Base-by-base conservation (phyloP, 257 asterid species). In the Haberlea rhodopensis region DNA sequence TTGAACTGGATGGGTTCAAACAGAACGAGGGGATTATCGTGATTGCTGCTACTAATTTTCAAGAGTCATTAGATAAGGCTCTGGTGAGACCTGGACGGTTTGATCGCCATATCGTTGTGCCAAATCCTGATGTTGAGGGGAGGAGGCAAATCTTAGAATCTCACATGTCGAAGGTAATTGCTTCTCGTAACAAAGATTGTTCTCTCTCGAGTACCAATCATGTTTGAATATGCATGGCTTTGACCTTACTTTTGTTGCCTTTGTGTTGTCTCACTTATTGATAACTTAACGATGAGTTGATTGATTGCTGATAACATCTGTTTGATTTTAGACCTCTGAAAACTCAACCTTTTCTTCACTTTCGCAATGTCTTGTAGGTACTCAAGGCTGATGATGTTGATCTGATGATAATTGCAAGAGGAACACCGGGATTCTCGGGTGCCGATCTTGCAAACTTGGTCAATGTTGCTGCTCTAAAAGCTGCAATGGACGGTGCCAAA, bases 71-170 rank as follows among this genome's bases (percentile, higher is more conserved):
- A 81, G 99, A 89, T 78, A 92, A 87, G 76, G 99, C 99, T 37
- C 82, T 92, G 68, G 91, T 92, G 69, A 87, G 99, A 66, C 95
- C 97, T 46, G 99, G 96, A 32, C 85, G 97, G 55, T 92, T 92
- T 63, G 99, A 92, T 76, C 91, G 95, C 40, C 85, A 89, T 69
- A 84, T 92, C 66, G 95, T 89, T 53, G 99, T 92, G 49, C 99
- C 97, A 11, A 92, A 89, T 79, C 99, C 99, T 49, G 99, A 92
- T 70, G 95, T 89, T 63, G 98, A 92, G 79, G 97, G 98, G n/a
- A 78, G 97, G 75, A 85, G 89, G 74, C 98, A 92, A 85, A 92
- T 89, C 73, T 55, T 92, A 81, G 98, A 92, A 71, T 74, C 88
- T 31, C 96, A 89, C 80, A 89, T 92, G 98, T 78, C 96, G n/a